Evolutionary conservation across 2,329 filamentous ascomycete genomes (phyloP), one percentile per base, ranked within the genome.

Genomic region (Trichoderma brevicompactum): DNA sequence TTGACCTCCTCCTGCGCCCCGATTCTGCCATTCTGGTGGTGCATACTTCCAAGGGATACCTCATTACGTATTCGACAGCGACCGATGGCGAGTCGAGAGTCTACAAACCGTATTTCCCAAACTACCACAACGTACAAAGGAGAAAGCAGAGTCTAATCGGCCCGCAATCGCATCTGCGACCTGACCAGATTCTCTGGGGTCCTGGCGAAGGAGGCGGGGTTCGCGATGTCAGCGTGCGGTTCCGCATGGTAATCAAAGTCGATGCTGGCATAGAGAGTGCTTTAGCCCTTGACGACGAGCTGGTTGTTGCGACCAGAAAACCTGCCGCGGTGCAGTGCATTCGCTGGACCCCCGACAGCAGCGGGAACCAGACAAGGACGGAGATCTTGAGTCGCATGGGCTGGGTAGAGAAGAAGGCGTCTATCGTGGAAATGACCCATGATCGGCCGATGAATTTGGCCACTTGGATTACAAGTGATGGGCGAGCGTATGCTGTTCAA

Each of bases 261-360:
- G 95, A 99, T 77, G 95, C 95, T 2, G 95, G 95, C 2, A 97
- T 99, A 71, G 89, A 89, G 70, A 92, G 89, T 72, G 92, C 92
- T 10, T 80, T 98, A 63, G 94, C 95, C 2, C 83, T 98, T 23
- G 95, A 98, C 70, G 92, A 97, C 64, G 95, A 98, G 76, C 82
- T 99, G 46, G 84, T 98, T 23, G 94, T 99, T 60, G 92, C 95
- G 5, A 99, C 95, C 0, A 84, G 87, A 65, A 97, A 95, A 73
- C 95, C 95, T 3, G 89, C 94, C 0, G 94, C 95, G n/a, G 88
- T 98, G 15, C 95, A 99, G 77, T 97, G 94, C 78, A 98, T 99
- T 71, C 88, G 91, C 66, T 99, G 95, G 95, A 91, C 90, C 0
- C 91, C 94, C 1, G 94, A 97, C 74, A 89, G 85, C 69, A 86